A percentile compares a stretch with the other conserved stretches of the same genome.
phyloP scores from a whole-genome alignment of 305 asterid species.

The Lippia alba region DNA sequence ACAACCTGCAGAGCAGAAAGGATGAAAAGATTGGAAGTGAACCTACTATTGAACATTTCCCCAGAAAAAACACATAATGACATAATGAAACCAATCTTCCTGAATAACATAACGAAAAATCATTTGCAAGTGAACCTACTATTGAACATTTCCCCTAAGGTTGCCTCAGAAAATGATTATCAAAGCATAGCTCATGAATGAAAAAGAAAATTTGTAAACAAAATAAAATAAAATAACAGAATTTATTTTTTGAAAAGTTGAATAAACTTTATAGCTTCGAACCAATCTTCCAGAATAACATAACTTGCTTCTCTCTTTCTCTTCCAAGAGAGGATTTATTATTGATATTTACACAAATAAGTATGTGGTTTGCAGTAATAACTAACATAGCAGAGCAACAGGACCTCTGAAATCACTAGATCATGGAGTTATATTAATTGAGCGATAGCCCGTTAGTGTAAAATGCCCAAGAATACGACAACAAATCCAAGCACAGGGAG shows the following conservation, averaged over 20 bases:
- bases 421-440: constrained; percentile 1
- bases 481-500: neutral
- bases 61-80: constrained; percentile 6
- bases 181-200: constrained; percentile 1
- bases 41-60: neutral
- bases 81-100: neutral
- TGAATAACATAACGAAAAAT: neutral
- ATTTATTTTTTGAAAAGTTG: neutral
- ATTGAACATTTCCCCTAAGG: neutral
- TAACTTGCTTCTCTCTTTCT: neutral
- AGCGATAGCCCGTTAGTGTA: neutral
- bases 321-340: neutral
- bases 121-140: neutral
- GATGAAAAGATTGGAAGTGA: neutral
- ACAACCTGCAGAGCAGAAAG: constrained; percentile 70
- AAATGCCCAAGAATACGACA: neutral
- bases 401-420: constrained; percentile 1
- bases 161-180: neutral
- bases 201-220: neutral
- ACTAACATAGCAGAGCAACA: neutral
- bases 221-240: neutral
- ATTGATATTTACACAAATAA: constrained; percentile 3
- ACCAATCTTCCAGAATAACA: constrained; percentile 15
- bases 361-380: neutral
- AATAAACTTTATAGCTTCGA: constrained; percentile 4